Conservation (phyloP, 495 filamentous ascomycete species). For the Staphylotrichum longicolle region DNA sequence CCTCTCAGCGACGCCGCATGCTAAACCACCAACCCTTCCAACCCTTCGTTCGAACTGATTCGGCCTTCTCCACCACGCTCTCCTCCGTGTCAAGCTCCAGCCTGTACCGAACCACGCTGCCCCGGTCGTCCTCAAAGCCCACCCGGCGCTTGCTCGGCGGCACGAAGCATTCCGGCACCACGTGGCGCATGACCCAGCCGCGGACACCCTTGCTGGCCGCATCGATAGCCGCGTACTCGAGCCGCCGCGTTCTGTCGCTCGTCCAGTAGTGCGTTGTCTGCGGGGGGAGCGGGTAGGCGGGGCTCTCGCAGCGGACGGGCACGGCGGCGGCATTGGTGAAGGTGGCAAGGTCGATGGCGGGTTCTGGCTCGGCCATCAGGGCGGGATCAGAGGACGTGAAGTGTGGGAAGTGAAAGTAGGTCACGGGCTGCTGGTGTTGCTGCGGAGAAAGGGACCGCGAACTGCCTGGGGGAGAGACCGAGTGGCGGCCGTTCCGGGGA, state of each 20-base stretch:
- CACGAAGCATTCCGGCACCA: conserved; percentile 55
- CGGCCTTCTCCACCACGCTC: conserved; percentile 14
- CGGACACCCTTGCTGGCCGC: conserved; percentile 51
- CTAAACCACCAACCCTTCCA: conserved; percentile 34
- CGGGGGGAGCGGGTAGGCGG: conserved; percentile 41
- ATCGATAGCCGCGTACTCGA: conserved; percentile 59
- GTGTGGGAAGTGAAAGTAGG: conserved; percentile 49
- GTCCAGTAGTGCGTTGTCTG: conserved; percentile 59
- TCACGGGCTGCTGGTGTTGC: conserved; percentile 31
- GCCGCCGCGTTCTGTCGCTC: conserved; percentile 50
- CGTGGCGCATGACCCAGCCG: conserved; percentile 52
- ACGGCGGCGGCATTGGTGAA: not conserved
- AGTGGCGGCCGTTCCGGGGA: conserved; percentile 27
- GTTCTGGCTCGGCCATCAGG: conserved; percentile 18
- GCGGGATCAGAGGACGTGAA: conserved; percentile 45
- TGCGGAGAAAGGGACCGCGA: conserved; percentile 19
- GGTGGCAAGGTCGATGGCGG: conserved; percentile 7
- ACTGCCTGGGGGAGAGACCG: conserved; percentile 28
- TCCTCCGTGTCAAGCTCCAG: conserved; percentile 38
- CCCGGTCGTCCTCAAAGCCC: conserved; percentile 52
- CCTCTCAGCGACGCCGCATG: conserved; percentile 17
- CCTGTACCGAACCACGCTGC: conserved; percentile 55
- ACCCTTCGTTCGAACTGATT: conserved; percentile 15
- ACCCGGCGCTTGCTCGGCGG: conserved; percentile 44
- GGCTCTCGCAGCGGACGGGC: not conserved